Conservation (phyloP, 106 monocot genomes). For the Platanthera zijinensis region DNA sequence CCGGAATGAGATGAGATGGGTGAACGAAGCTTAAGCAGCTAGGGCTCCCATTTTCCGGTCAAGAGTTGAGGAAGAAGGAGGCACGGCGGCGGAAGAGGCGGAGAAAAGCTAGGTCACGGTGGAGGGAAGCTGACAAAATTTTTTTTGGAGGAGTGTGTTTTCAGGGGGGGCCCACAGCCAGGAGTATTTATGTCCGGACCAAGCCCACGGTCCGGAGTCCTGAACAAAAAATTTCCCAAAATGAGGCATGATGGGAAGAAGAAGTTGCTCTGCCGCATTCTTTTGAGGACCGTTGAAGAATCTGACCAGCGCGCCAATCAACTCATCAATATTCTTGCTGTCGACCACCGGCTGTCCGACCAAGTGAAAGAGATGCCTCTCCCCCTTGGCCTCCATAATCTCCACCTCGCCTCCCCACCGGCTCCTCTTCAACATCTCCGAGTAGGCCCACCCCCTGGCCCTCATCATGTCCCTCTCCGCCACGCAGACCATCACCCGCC, state of each 20-base stretch:
- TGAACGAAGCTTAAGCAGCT: no score
- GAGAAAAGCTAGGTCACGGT: no score
- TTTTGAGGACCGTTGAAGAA: not conserved
- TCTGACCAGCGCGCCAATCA: not conserved
- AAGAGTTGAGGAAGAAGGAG: no score
- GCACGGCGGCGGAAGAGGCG: no score
- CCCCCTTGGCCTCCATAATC: conserved; percentile 16
- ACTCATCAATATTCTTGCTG: not conserved
- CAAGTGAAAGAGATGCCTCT: conserved; percentile 27
- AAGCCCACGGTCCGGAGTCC: no score
- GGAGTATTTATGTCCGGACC: no score
- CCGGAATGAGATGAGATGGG: no score
- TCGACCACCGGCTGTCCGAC: conserved; percentile 10
- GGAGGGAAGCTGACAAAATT: no score
- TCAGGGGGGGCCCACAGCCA: no score
- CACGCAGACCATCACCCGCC: conserved; percentile 7
- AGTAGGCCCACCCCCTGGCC: conserved; percentile 21
- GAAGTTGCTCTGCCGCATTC: not conserved
- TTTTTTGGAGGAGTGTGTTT: no score
- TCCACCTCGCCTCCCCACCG: conserved; percentile 23
- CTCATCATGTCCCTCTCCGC: conserved; percentile 10
- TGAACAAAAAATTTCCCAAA: no score
- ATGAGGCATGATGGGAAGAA: not conserved
- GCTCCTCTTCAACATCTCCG: conserved; percentile 11
- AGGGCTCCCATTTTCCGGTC: no score